Evolutionary conservation across 2,329 filamentous ascomycete species (phyloP), one percentile per base, ranked within the genome.

Genomic region (Microsporum audouinii): DNA sequence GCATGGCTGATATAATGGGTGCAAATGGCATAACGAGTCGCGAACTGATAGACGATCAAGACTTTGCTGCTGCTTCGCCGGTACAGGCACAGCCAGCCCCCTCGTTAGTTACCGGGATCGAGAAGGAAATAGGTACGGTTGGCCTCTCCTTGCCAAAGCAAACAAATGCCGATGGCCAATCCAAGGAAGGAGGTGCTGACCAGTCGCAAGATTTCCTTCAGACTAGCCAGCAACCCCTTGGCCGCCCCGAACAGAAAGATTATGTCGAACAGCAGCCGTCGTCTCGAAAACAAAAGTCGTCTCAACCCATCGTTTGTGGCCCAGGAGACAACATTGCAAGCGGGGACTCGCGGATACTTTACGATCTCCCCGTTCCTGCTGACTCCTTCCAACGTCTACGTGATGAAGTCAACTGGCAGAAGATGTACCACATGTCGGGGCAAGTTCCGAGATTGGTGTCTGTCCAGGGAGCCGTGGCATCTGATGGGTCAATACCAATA

Each of bases 391-490:
- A 85, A 23, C 80, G 80, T 43, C 77, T 96, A 14, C 84, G 84
- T 59, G 76, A 82, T 12, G 91, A 97, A 71, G 85, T 96, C 0
- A 78, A 81, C 66, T 99, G 92, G 91, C 87, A 92, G 70, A 87
- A 83, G 65, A 97, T 99, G 94, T 87, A 86, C 49, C 94, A 97
- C 67, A 87, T 92, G 65, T 89, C 89, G 38, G 91, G 94, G 31
- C 88, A 94, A 68, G 94, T 97, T 0, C 94, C 94, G 49, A 85
- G 94, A 41, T 82, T 96, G 1, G 89, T 97, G 5, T 91, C 90
- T 57, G 91, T 95, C 23, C 91, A 97, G 72, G 94, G 91, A 2
- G 77, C 82, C 14, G 78, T 91, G 34, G 79, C 79, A 43, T 70
- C 78, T 0, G 85, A 92, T 68, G 89, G 88, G 17, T 70, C 71